Conservation (phyloP, 305 asterid genomes). For the Coffea humblotiana region DNA sequence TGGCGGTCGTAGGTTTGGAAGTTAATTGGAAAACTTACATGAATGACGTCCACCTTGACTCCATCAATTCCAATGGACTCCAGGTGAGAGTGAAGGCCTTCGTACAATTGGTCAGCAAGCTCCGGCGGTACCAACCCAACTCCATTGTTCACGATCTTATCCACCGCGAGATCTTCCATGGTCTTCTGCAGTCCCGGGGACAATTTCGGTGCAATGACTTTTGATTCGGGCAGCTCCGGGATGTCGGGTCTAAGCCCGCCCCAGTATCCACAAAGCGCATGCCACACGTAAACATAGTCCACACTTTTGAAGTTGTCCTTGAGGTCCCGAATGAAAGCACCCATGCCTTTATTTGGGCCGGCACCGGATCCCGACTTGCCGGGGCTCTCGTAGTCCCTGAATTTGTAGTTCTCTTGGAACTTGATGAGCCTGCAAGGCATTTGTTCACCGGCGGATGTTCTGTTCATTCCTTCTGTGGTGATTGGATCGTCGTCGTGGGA, state of each 20-base stretch:
- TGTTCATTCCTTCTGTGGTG: conserved; percentile 67
- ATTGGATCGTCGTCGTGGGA: conserved; percentile 84
- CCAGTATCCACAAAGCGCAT: conserved; percentile 95
- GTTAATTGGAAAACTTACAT: conserved; percentile 37
- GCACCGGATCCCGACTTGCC: conserved; percentile 34
- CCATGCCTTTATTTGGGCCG: conserved; percentile 60
- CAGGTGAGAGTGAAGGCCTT: conserved; percentile 81
- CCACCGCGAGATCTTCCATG: conserved; percentile 94
- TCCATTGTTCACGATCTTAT: conserved; percentile 85
- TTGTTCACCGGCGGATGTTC: conserved; percentile 93
- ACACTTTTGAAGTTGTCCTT: conserved; percentile 58
- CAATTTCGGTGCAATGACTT: conserved; percentile 58
- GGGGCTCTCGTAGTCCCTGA: conserved; percentile 67
- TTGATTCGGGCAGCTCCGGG: conserved; percentile 57
- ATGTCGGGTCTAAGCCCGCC: conserved; percentile 77
- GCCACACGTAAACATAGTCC: conserved; percentile 91
- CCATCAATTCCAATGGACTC: conserved; percentile 87
- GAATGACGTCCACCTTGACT: conserved; percentile 91
- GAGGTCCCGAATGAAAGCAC: conserved; percentile 69
- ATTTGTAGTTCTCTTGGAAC: conserved; percentile 78
- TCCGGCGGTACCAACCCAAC: conserved; percentile 90
- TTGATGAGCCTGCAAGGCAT: conserved; percentile 88
- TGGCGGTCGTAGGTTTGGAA: neutral
- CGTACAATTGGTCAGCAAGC: conserved; percentile 54
- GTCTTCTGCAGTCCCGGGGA: conserved; percentile 82